Percentiles rank a stretch among this genome's conserved stretches.
These are phyloP conservation scores for Mycocentrospora acerina DNA, from an alignment of 2,329 filamentous ascomycete genomes.

Conservation along the genomic window DNA sequence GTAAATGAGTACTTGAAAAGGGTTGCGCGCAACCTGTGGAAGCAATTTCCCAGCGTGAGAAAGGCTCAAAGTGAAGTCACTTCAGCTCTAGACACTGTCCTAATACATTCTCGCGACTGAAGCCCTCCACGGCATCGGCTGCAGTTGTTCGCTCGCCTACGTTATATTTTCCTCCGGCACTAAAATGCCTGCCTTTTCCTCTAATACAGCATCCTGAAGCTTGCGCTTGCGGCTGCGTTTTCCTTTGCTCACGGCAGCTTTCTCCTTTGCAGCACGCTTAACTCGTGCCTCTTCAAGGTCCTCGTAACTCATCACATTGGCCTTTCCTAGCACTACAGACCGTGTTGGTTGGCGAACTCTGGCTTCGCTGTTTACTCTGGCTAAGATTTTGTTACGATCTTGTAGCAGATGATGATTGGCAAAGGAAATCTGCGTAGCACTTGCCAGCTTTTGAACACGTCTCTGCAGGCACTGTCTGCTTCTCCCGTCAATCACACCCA, in stretches of 20 bases:
- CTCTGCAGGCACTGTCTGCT: slow-evolving; percentile 18
- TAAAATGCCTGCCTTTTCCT: no score
- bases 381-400: slow-evolving; percentile 29
- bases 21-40: no score
- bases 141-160: no score
- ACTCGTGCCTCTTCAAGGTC: slow-evolving; percentile 1
- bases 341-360: slow-evolving; percentile 9
- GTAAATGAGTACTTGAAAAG: no score
- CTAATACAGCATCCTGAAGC: neutral
- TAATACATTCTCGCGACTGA: slow-evolving; percentile 3
- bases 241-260: slow-evolving; percentile 13
- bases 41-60: no score
- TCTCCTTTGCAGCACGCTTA: neutral
- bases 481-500: slow-evolving; percentile 12
- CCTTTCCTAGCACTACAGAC: neutral
- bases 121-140: neutral
- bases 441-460: slow-evolving; percentile 16
- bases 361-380: slow-evolving; percentile 30
- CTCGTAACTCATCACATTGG: slow-evolving; percentile 2
- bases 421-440: slow-evolving; percentile 25
- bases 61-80: no score
- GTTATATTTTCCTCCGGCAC: no score
- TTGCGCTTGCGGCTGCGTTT: slow-evolving; percentile 8
- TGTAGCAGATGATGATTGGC: slow-evolving; percentile 24
- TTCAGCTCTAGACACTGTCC: no score